These are phyloP conservation scores for Pseudofabraea citricarpa DNA, from an alignment of 2,329 filamentous ascomycete species.

Conservation along the genomic window DNA sequence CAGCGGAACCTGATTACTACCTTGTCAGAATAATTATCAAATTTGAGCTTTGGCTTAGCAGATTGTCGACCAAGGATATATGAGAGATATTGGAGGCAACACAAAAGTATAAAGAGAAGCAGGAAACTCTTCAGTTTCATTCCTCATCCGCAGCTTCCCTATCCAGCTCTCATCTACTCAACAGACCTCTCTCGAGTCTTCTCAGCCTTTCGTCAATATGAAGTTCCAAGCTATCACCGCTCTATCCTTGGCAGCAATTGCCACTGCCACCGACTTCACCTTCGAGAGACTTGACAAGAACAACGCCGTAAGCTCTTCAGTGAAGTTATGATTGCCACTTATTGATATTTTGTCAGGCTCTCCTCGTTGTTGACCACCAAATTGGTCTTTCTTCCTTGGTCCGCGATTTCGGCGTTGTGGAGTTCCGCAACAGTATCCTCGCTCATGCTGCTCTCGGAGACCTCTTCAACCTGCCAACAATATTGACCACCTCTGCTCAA, in stretches of 20 bases:
- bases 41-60: background rate
- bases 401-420: conserved; percentile 60
- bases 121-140: background rate
- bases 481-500: conserved; percentile 68
- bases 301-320: conserved; percentile 24
- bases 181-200: background rate
- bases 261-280: conserved; percentile 11
- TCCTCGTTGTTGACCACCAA: conserved; percentile 56
- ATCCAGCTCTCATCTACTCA: no score
- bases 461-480: conserved; percentile 61
- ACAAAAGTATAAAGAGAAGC: background rate
- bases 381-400: conserved; percentile 54
- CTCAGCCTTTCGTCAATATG: background rate
- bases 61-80: background rate
- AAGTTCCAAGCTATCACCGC: conserved; percentile 4
- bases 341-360: conserved; percentile 31
- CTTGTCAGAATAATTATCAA: background rate
- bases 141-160: background rate
- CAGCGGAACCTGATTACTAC: no score
- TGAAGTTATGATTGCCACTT: no score
- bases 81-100: background rate
- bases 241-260: background rate
- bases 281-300: conserved; percentile 32
- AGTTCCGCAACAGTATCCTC: conserved; percentile 63
- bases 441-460: conserved; percentile 63